Conservation (phyloP, 805 yeast genomes). For the baker's yeast (Saccharomyces cerevisiae) region DNA sequence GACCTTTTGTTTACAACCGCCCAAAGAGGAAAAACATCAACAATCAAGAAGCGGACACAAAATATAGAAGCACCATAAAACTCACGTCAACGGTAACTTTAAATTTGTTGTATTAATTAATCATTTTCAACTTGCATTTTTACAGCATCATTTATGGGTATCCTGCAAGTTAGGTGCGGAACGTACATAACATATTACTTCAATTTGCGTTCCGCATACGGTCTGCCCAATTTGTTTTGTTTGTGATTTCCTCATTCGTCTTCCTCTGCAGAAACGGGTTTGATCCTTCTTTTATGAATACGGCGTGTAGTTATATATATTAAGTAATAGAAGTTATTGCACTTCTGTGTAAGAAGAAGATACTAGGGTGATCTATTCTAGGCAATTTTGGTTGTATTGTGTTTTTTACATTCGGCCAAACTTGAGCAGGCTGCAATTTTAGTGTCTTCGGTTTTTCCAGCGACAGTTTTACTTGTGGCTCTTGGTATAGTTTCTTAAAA, state of each 20-base stretch:
- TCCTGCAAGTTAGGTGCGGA: not conserved
- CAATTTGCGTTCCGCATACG: not conserved
- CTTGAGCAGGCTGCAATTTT: not conserved
- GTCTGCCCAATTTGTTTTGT: not conserved
- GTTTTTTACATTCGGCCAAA: not conserved
- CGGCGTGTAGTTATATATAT: not conserved
- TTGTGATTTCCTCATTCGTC: not conserved
- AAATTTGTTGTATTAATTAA: not conserved
- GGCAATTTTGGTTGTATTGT: not conserved
- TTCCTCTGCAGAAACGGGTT: not conserved
- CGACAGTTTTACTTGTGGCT: not conserved
- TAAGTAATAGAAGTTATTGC: not conserved
- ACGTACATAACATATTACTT: not conserved
- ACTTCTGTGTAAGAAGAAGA: not conserved
- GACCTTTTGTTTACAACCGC: not conserved
- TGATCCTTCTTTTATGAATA: not conserved
- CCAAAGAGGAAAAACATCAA: not conserved
- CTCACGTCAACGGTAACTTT: not conserved
- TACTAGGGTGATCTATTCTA: not conserved
- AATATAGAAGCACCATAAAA: not conserved
- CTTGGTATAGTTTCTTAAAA: not conserved
- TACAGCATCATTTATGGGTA: not conserved
- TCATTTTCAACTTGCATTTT: not conserved
- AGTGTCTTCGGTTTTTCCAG: not conserved
- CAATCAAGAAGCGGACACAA: not conserved